Evolutionary conservation across 768 basidiomycete species (phyloP), one percentile per base, ranked within the genome.

Genomic region (Serpula lacrymans): DNA sequence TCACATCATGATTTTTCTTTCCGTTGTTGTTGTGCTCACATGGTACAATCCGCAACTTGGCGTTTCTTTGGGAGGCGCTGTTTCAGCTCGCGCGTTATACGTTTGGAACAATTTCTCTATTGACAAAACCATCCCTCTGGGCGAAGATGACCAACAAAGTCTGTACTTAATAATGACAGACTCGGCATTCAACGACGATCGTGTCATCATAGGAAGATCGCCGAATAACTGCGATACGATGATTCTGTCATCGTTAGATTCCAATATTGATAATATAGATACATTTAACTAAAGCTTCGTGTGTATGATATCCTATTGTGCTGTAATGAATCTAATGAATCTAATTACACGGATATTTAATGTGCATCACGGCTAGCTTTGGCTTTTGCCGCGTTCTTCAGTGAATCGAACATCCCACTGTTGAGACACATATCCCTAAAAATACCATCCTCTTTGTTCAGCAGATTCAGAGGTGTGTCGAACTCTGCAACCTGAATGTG

Each of bases 391-490:
- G 51, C 51, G 3, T 37, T 31, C 18, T 49, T 45, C 32, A 54
- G 42, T 39, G 47, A 42, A 10, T 43, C 33, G 41, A 41, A 54
- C 13, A 37, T 51, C 20, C 53, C 54, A n/a, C 55, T 58, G 52
- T 68, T 65, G n/a, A 57, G 43, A 36, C 62, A 64, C 68, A 70
- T 68, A 30, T 57, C 54, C 12, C 53, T 49, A 51, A 70, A 70
- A 26, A 58, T 48, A 12, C 67, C 65, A 28, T 52, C 50, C 29
- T 59, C 43, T 14, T 53, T 52, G 22, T 49, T 27, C 44, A 62
- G 67, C 16, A 70, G 45, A 32, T 64, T 65, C 38, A 54, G 46
- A 3, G 68, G 68, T 29, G 65, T 65, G 41, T 70, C 68, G 39
- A 67, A 67, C 48, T 53, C 52, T 9, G 43, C 52, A 26, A 53